phyloP scores from a whole-genome alignment of 2,329 filamentous ascomycete genomes.

The Cordyceps cicadae region DNA sequence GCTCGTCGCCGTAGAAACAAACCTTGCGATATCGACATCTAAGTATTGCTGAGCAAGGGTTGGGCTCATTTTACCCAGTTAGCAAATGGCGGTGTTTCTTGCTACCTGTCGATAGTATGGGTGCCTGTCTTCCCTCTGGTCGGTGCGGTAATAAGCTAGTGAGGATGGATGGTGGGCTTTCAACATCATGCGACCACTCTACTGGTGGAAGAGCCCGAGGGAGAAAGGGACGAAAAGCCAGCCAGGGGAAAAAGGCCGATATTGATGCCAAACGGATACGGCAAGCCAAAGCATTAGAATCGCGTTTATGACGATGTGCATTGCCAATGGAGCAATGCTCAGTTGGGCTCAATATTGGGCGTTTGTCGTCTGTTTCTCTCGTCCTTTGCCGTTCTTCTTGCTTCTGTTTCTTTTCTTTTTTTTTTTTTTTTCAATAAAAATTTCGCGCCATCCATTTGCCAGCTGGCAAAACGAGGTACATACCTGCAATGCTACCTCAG shows the following conservation, averaged over 20 bases:
- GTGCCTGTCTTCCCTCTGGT: neutral
- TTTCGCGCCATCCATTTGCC: neutral
- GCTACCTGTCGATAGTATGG: neutral
- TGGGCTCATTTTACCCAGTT: neutral
- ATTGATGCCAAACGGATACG: neutral
- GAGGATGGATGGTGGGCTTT: neutral
- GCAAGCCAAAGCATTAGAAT: neutral
- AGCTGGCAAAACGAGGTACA: neutral
- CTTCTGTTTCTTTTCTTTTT: neutral
- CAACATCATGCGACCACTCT: constrained; percentile 9
- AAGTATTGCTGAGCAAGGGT: neutral
- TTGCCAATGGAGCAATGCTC: neutral
- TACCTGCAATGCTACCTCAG: neutral
- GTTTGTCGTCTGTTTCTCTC: neutral
- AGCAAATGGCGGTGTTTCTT: constrained; percentile 8
- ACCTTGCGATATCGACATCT: neutral
- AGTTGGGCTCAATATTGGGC: neutral
- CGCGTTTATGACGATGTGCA: neutral
- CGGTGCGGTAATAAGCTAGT: neutral
- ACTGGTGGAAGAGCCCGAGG: neutral
- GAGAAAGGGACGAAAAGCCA: neutral
- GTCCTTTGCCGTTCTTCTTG: neutral
- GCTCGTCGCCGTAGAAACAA: constrained; percentile 5
- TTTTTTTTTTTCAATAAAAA: neutral
- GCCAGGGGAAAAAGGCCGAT: neutral